Base-by-base conservation (phyloP, 2,329 filamentous ascomycete species). In the Pezicula rhizophila region DNA sequence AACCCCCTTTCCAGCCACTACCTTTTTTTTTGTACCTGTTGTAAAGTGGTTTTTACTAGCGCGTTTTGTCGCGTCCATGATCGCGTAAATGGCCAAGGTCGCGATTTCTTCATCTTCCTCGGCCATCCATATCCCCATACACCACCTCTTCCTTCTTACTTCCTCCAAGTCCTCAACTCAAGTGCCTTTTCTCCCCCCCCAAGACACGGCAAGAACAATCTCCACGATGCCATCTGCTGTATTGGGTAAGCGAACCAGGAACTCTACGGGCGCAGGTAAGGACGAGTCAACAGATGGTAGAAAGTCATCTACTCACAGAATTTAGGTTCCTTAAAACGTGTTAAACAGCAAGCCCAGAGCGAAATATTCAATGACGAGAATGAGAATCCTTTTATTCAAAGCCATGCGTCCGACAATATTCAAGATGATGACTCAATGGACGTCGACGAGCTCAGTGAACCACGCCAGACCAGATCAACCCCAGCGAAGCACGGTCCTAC, bases 361-460 rank as follows among this genome's bases (percentile, higher is more conserved):
- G 58, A 64, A 42, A 57, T 59, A 41, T 73, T 78, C 60, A 82
- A 84, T 57, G 79, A 87, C 57, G 85, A 90, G 66, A 87, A 89
- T 56, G 71, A 78, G 53, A 82, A 85, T 49, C 79, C 79, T 2
- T 75, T 79, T 50, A 56, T 71, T 45, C 68, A 64, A 6, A 66
- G 52, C 17, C 50, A 58, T 31, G 52, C 49, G 17, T 65, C 61
- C 49, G 57, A 64, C 51, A 54, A 54, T 56, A 52, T 49, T 54
- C 65, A 61, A 51, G 63, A 72, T 61, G 68, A 64, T 53, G 64
- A 69, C 52, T 63, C 65, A 47, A 69, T 72, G 63, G 68, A 73
- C 31, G 66, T 78, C 53, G 70, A 75, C 44, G 70, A 57, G 42
- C 46, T 53, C 35, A 42, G 52, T 52, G 60, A 49, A 52, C 55